phyloP scores from a whole-genome alignment of 164 flowering plant species.

The Annona cherimola region DNA sequence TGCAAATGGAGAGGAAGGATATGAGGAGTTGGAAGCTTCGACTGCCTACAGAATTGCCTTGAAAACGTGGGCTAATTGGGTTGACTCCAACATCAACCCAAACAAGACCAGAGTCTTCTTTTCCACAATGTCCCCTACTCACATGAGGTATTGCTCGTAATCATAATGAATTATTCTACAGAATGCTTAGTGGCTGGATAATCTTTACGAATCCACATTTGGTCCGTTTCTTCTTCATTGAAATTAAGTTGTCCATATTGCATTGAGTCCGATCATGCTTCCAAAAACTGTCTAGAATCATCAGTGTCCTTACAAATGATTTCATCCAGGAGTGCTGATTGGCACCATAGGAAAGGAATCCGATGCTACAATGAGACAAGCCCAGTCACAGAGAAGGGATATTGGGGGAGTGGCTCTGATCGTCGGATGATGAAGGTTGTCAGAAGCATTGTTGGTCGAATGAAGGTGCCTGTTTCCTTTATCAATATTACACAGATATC shows the following conservation, averaged over 20 bases:
- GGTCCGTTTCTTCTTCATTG: neutral
- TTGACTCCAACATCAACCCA: constrained; percentile 39
- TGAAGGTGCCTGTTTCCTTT: constrained; percentile 72
- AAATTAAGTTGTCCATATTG: no score
- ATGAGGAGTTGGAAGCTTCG: constrained; percentile 36
- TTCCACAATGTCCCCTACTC: constrained; percentile 70
- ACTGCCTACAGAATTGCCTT: constrained; percentile 57
- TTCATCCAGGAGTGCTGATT: constrained; percentile 63
- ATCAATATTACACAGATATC: constrained; percentile 82
- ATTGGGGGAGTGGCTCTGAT: constrained; percentile 86
- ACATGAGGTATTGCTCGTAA: constrained; percentile 45
- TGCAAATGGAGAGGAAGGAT: constrained; percentile 34
- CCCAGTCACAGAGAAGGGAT: constrained; percentile 52
- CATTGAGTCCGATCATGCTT: neutral
- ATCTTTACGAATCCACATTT: neutral
- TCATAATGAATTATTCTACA: neutral
- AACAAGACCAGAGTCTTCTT: constrained; percentile 60
- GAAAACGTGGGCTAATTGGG: constrained; percentile 81
- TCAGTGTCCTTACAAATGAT: no score
- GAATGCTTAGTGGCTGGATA: neutral
- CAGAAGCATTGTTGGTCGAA: constrained; percentile 30
- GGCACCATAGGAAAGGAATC: constrained; percentile 59
- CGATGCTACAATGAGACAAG: constrained; percentile 82
- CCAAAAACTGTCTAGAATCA: neutral
- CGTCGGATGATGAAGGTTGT: constrained; percentile 63